phyloP scores from a whole-genome alignment of 371 early-diverging fungal species.

The Chytridiales sp. region DNA sequence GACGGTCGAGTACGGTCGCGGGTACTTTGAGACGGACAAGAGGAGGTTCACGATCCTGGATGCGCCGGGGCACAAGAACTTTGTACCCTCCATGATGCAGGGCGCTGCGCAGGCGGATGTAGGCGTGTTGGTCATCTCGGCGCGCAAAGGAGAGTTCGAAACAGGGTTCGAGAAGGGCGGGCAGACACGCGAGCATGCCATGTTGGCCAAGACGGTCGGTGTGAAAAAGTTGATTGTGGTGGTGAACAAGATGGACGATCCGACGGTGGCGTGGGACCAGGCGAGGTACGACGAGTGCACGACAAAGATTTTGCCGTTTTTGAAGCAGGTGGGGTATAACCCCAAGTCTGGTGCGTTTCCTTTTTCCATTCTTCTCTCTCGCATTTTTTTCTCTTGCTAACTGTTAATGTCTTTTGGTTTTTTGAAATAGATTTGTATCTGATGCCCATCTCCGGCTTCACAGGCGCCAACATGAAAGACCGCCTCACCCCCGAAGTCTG shows the following conservation, averaged over 20 bases:
- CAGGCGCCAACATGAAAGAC: constrained; percentile 95
- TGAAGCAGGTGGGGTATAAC: constrained; percentile 89
- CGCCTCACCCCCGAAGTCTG: constrained; percentile 60
- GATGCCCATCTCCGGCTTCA: constrained; percentile 94
- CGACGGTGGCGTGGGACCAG: constrained; percentile 92
- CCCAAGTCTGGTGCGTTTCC: constrained; percentile 64
- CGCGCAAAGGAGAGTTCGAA: constrained; percentile 99
- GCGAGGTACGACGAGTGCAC: constrained; percentile 89
- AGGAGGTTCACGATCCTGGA: constrained; percentile 95
- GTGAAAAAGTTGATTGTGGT: constrained; percentile 88
- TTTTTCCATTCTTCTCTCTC: not conserved
- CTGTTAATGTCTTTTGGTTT: not conserved
- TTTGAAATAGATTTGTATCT: constrained; percentile 66
- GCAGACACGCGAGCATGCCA: constrained; percentile 98
- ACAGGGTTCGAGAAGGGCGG: constrained; percentile 99
- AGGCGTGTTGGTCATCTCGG: constrained; percentile 97
- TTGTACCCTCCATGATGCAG: constrained; percentile 98
- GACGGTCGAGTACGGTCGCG: constrained; percentile 96
- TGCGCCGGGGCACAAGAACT: constrained; percentile 99
- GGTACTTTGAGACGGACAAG: constrained; percentile 94
- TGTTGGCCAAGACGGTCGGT: constrained; percentile 96
- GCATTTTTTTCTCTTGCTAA: not conserved
- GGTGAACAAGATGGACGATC: constrained; percentile 99
- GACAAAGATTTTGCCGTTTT: constrained; percentile 81
- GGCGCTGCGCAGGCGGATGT: constrained; percentile 98